These are phyloP conservation scores for Ricinus communis DNA, from an alignment of 345 rosid genomes.

Conservation along the genomic window DNA sequence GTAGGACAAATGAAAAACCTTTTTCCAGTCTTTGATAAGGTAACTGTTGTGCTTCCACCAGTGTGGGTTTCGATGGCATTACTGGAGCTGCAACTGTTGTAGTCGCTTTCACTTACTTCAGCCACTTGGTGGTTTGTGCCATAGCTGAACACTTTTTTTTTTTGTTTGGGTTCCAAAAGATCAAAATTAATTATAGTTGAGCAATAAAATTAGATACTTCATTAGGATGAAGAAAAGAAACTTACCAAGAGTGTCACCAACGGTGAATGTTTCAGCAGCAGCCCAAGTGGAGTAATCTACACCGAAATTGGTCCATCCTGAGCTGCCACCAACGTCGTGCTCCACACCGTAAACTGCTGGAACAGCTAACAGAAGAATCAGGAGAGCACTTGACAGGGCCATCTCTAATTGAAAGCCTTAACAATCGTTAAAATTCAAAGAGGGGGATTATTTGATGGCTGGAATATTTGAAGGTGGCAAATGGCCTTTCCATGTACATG, in stretches of 20 bases:
- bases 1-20: conserved; percentile 59
- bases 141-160: conserved; percentile 43
- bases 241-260: conserved; percentile 50
- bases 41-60: conserved; percentile 35
- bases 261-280: conserved; percentile 38
- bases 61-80: conserved; percentile 22
- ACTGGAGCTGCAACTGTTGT: conserved; percentile 34
- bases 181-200: background rate
- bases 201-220: background rate
- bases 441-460: too few relatives aligned
- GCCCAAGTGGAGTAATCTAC: conserved; percentile 35
- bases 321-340: conserved; percentile 38
- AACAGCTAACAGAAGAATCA: conserved; percentile 29
- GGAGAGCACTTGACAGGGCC: conserved; percentile 32
- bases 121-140: conserved; percentile 34
- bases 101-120: conserved; percentile 32
- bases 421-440: too few relatives aligned
- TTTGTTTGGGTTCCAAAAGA: too few relatives aligned
- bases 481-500: background rate
- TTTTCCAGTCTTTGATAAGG: conserved; percentile 26
- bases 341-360: conserved; percentile 38
- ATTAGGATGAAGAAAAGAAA: too few relatives aligned
- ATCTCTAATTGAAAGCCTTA: too few relatives aligned
- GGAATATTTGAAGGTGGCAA: background rate
- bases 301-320: conserved; percentile 37